phyloP scores from a whole-genome alignment of 2,329 filamentous ascomycete species.

The Pseudogymnoascus sp. region DNA sequence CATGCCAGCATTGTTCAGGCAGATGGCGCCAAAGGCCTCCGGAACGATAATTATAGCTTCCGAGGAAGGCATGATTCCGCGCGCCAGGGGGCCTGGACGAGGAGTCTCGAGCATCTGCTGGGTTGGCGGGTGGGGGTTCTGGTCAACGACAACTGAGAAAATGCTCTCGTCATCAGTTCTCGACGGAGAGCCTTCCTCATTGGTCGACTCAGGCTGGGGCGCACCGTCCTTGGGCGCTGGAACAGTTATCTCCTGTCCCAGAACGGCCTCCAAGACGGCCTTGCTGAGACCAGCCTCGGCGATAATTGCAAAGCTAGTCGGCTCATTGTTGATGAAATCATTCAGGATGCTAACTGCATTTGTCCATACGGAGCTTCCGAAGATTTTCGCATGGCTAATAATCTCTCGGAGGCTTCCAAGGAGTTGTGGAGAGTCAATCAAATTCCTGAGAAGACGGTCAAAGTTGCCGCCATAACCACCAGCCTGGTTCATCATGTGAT shows the following conservation, averaged over 20 bases:
- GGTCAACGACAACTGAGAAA: constrained; percentile 21
- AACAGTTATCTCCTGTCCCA: constrained; percentile 34
- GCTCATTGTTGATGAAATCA: constrained; percentile 97
- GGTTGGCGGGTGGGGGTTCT: constrained; percentile 44
- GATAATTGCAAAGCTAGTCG: constrained; percentile 92
- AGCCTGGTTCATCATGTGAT: constrained; percentile 83
- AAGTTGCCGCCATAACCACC: constrained; percentile 66
- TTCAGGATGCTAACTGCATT: constrained; percentile 85
- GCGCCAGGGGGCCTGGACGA: constrained; percentile 42
- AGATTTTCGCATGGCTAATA: constrained; percentile 68
- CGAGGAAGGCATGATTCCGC: constrained; percentile 73
- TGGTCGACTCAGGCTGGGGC: constrained; percentile 23
- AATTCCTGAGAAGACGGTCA: constrained; percentile 80
- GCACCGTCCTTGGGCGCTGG: constrained; percentile 17
- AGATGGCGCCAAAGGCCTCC: constrained; percentile 85
- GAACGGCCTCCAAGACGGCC: constrained; percentile 76
- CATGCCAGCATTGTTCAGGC: constrained; percentile 78
- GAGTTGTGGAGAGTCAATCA: constrained; percentile 86
- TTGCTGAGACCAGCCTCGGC: constrained; percentile 87
- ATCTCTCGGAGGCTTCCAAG: constrained; percentile 72
- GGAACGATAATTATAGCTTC: constrained; percentile 86
- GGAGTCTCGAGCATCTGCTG: constrained; percentile 40
- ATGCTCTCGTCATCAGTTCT: constrained; percentile 23
- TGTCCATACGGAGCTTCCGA: constrained; percentile 92
- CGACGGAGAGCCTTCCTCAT: constrained; percentile 21